These are phyloP conservation scores for Apocynum venetum DNA, from an alignment of 257 asterid species.

Conservation along the genomic window DNA sequence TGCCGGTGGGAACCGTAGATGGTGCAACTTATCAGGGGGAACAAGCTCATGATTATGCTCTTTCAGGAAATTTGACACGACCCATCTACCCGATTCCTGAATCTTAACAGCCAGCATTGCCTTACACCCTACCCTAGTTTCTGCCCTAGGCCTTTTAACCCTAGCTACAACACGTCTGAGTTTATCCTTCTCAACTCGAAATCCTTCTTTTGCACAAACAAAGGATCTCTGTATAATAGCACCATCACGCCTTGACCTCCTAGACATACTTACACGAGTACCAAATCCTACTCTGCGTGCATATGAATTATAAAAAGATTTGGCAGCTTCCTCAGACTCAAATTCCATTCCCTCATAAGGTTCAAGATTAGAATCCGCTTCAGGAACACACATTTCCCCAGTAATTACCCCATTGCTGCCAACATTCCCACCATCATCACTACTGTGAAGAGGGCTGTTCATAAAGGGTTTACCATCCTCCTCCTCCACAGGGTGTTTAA, in stretches of 20 bases:
- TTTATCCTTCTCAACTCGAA: slow-evolving; percentile 35
- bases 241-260: slow-evolving; percentile 91
- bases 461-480: slow-evolving; percentile 3
- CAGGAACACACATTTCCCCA: slow-evolving; percentile 35
- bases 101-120: slow-evolving; percentile 80
- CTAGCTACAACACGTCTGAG: slow-evolving; percentile 4
- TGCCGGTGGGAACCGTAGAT: slow-evolving; percentile 92
- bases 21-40: slow-evolving; percentile 87
- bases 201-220: slow-evolving; percentile 94
- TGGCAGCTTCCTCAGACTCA: slow-evolving; percentile 95
- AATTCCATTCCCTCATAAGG: slow-evolving; percentile 91
- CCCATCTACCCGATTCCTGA: slow-evolving; percentile 85
- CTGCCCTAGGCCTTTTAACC: slow-evolving; percentile 69
- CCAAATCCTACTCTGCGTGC: slow-evolving; percentile 92
- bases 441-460: neutral
- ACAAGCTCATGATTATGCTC: slow-evolving; percentile 91
- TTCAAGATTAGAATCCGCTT: slow-evolving; percentile 72
- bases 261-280: slow-evolving; percentile 92
- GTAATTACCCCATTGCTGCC: neutral
- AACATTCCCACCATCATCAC: neutral
- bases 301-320: slow-evolving; percentile 82
- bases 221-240: slow-evolving; percentile 93
- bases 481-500: slow-evolving; percentile 12
- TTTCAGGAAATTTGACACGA: slow-evolving; percentile 63
- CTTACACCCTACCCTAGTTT: slow-evolving; percentile 92